These are phyloP conservation scores for Paraphoma sp. DNA, from an alignment of 2,329 filamentous ascomycete species.

Conservation along the genomic window DNA sequence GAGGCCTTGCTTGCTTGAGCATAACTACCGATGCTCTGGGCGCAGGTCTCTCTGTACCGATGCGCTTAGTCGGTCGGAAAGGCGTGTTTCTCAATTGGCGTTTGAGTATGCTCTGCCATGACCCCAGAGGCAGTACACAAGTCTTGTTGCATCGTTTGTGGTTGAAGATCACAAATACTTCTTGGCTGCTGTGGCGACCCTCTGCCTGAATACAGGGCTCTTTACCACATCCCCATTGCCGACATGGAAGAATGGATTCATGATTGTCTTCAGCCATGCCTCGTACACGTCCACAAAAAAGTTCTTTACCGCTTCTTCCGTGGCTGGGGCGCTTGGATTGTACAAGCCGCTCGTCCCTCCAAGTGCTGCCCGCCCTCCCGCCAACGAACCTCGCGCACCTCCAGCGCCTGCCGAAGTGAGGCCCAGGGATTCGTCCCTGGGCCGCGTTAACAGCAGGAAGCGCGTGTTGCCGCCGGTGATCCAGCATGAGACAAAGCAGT, in stretches of 20 bases:
- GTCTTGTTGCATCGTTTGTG: too few relatives aligned
- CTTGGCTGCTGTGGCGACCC: slow-evolving; percentile 85
- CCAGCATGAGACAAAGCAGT: slow-evolving; percentile 94
- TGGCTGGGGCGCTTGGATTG: slow-evolving; percentile 87
- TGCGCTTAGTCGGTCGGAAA: too few relatives aligned
- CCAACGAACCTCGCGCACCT: slow-evolving; percentile 37
- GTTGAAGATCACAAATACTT: slow-evolving; percentile 93
- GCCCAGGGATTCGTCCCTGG: slow-evolving; percentile 53
- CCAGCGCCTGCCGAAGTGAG: slow-evolving; percentile 24
- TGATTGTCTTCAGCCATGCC: slow-evolving; percentile 93
- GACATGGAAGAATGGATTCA: slow-evolving; percentile 93
- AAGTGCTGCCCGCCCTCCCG: slow-evolving; percentile 36
- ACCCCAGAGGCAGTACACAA: too few relatives aligned
- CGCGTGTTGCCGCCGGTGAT: slow-evolving; percentile 91
- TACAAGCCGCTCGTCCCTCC: slow-evolving; percentile 54
- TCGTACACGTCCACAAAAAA: slow-evolving; percentile 98
- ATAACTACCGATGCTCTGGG: too few relatives aligned
- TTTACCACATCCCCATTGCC: slow-evolving; percentile 85
- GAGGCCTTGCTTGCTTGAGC: too few relatives aligned
- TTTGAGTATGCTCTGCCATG: too few relatives aligned
- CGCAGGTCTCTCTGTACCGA: too few relatives aligned
- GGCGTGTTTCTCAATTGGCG: too few relatives aligned
- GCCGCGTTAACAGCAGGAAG: slow-evolving; percentile 92
- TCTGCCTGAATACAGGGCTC: slow-evolving; percentile 83
- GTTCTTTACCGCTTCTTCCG: slow-evolving; percentile 92